phyloP scores from a whole-genome alignment of 306 rosid species.

The Acacia confusa region DNA sequence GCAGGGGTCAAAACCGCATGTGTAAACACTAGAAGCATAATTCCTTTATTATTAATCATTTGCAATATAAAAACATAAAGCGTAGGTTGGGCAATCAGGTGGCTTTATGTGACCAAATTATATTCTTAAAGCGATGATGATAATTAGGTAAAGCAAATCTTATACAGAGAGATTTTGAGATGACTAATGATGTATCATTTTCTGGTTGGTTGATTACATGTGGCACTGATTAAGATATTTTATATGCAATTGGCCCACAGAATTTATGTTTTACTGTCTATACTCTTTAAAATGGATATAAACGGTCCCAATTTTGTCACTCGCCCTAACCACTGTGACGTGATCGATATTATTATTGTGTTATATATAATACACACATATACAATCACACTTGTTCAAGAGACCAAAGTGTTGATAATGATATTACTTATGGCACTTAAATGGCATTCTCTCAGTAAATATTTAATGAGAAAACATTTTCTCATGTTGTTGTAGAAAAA shows the following conservation, averaged over 20 bases:
- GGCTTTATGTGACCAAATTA: neutral
- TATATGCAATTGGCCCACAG: neutral
- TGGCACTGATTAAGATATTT: neutral
- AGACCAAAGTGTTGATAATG: neutral
- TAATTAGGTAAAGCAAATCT: neutral
- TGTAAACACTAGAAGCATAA: neutral
- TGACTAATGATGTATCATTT: neutral
- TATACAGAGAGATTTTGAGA: neutral
- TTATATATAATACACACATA: neutral
- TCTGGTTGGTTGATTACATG: neutral
- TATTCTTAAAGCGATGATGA: neutral
- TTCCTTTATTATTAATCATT: neutral
- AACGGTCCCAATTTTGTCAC: neutral
- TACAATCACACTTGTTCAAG: neutral
- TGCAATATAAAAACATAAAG: neutral
- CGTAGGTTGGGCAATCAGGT: neutral
- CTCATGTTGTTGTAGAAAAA: too few species aligned
- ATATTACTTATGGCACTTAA: too few species aligned
- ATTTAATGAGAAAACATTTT: too few species aligned
- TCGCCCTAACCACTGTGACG: neutral
- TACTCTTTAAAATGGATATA: neutral
- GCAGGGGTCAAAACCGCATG: neutral
- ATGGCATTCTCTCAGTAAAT: neutral
- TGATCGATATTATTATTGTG: neutral
- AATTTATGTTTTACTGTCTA: neutral